Base-by-base conservation (phyloP, 2,329 filamentous ascomycete species). In the Botrytis elliptica region DNA sequence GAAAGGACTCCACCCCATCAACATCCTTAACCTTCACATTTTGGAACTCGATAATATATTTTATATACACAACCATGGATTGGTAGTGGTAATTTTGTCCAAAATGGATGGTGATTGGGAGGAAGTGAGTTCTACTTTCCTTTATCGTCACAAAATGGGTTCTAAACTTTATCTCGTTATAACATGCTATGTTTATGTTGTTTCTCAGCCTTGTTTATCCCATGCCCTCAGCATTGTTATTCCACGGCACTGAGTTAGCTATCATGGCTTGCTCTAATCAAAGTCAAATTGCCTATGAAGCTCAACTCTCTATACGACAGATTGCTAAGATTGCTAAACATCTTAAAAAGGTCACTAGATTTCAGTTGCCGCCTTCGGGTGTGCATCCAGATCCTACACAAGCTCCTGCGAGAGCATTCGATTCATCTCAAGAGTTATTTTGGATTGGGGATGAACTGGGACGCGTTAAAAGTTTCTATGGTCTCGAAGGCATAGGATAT, bases 361-460 rank as follows among this genome's bases (percentile, higher is more conserved):
- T 96, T 84, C 88, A 90, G 82, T 89, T 97, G 83, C 93, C 94
- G 82, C 90, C 93, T 79, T 90, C 92, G 80, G 91, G 89, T 81
- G 86, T 90, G 79, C 90, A 92, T 84, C 88, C 88, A 77, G 85
- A 92, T 79, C 88, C 91, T 62, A 92, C 92, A 36, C 89, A 90
- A 73, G 90, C 94, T 77, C 91, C 92, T 63, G 91, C 94, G 4
- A 88, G 98, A 82, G 92, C 92, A 66, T 99, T 99, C 83, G 96
- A 99, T 82, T 92, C 92, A 73, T 87, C 88, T 57, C 92, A 97
- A 82, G 96, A 99, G 82, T 87, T 99, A 52, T 84, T 99, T 71
- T 99, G 97, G 96, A 90, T 91, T 4, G 97, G 95, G 65, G 97
- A 96, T 82, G 93, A 96, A 84, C 93, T 75, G 66, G 96, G 96